phyloP scores from a whole-genome alignment of 2,329 filamentous ascomycete genomes.

The Zalaria sp. region DNA sequence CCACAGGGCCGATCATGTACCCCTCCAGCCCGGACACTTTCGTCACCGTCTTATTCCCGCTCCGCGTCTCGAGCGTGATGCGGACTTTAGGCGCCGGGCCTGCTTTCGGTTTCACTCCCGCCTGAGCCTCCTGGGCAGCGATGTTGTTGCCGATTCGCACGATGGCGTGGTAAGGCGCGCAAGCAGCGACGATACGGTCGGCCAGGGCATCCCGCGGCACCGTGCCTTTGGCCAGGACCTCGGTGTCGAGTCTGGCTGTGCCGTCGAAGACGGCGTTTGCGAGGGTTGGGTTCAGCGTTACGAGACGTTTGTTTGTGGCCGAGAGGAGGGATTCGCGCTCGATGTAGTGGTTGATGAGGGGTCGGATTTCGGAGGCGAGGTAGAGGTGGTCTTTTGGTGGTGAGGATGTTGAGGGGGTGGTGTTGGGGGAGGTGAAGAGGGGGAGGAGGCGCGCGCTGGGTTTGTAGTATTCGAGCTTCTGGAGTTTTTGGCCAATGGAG shows the following conservation, averaged over 20 bases:
- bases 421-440: slow-evolving; percentile 37
- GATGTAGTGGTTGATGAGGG: slow-evolving; percentile 43
- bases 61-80: slow-evolving; percentile 48
- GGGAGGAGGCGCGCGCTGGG: slow-evolving; percentile 44
- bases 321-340: slow-evolving; percentile 43
- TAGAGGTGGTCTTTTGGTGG: slow-evolving; percentile 27
- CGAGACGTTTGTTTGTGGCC: slow-evolving; percentile 44
- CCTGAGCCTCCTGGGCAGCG: slow-evolving; percentile 18
- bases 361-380: slow-evolving; percentile 44
- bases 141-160: slow-evolving; percentile 30
- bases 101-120: slow-evolving; percentile 42
- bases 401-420: slow-evolving; percentile 23
- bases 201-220: slow-evolving; percentile 47
- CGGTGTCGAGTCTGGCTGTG: slow-evolving; percentile 36
- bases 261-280: slow-evolving; percentile 47
- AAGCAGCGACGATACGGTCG: slow-evolving; percentile 42
- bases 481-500: slow-evolving; percentile 32
- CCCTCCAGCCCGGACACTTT: slow-evolving; percentile 47
- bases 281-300: slow-evolving; percentile 48
- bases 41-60: slow-evolving; percentile 51
- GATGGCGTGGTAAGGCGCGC: slow-evolving; percentile 44
- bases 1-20: slow-evolving; percentile 45
- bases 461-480: slow-evolving; percentile 39
- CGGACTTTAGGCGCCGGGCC: slow-evolving; percentile 46
- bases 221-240: slow-evolving; percentile 41